A percentile compares a stretch with the other conserved stretches of the same genome.
These are phyloP conservation scores for Noccaea caerulescens DNA, from an alignment of 345 rosid species.

Conservation along the genomic window DNA sequence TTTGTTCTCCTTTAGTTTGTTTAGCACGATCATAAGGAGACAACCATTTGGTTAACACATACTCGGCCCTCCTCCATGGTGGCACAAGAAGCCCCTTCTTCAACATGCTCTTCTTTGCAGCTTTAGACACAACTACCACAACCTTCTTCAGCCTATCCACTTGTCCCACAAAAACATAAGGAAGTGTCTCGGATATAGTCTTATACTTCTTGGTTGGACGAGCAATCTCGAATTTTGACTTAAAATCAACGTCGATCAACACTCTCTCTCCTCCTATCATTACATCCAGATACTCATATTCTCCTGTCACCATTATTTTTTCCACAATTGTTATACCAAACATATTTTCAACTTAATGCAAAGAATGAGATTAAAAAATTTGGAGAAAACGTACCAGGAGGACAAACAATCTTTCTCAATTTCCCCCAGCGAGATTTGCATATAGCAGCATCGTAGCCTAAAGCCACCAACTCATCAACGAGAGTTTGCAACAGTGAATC, in stretches of 20 bases:
- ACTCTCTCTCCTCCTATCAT: slow-evolving; percentile 55
- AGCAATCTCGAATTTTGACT: slow-evolving; percentile 77
- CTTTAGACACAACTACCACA: slow-evolving; percentile 59
- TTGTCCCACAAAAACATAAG: slow-evolving; percentile 71
- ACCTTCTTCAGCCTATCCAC: slow-evolving; percentile 63
- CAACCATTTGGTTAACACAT: slow-evolving; percentile 73
- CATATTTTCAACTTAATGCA: neutral
- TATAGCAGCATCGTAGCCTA: slow-evolving; percentile 72
- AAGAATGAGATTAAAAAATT: neutral
- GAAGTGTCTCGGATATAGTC: slow-evolving; percentile 58
- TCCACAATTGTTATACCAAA: neutral
- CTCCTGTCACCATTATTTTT: slow-evolving; percentile 48
- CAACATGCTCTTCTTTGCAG: slow-evolving; percentile 73
- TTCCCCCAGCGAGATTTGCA: slow-evolving; percentile 77
- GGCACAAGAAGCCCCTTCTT: slow-evolving; percentile 78
- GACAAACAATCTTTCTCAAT: slow-evolving; percentile 42
- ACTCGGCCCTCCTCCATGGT: slow-evolving; percentile 77
- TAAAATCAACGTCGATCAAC: slow-evolving; percentile 70
- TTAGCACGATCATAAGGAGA: slow-evolving; percentile 47
- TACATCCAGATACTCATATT: slow-evolving; percentile 73
- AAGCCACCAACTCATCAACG: slow-evolving; percentile 50
- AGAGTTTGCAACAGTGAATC: slow-evolving; percentile 49
- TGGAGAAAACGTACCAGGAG: slow-evolving; percentile 57
- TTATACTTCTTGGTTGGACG: slow-evolving; percentile 63
- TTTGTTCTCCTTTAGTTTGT: neutral